These are phyloP conservation scores for Scalesia atractyloides DNA, from an alignment of 129 eudicot species.

Conservation along the genomic window DNA sequence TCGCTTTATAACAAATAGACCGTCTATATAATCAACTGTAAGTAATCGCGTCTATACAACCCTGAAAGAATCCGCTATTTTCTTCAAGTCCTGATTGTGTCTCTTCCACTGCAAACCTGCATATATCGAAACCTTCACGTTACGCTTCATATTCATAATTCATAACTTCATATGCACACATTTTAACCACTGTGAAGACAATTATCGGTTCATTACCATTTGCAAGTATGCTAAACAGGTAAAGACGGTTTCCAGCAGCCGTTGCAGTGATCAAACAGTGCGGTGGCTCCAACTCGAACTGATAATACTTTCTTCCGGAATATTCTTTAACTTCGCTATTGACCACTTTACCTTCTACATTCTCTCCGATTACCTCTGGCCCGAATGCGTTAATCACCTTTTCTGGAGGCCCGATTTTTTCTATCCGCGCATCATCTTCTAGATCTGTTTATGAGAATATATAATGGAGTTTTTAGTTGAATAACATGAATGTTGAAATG, in stretches of 20 bases:
- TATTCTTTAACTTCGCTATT: conserved; percentile 68
- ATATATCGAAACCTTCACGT: conserved; percentile 6
- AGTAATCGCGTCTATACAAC: conserved; percentile 41
- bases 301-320: conserved; percentile 82
- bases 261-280: conserved; percentile 88
- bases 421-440: conserved; percentile 82
- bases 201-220: conserved; percentile 49
- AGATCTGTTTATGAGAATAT: conserved; percentile 45
- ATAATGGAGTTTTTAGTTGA: not conserved
- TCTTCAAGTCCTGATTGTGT: conserved; percentile 73
- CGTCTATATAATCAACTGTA: not conserved
- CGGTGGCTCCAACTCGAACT: conserved; percentile 91
- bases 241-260: conserved; percentile 94
- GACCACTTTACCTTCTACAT: conserved; percentile 92
- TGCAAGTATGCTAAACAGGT: conserved; percentile 77
- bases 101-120: conserved; percentile 97
- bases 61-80: conserved; percentile 83
- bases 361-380: conserved; percentile 92
- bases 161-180: not conserved
- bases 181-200: not conserved
- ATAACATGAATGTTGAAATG: not conserved
- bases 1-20: not conserved
- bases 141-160: not conserved
- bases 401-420: conserved; percentile 75
- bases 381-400: conserved; percentile 89